Percentiles rank a stretch among this genome's conserved stretches.
Evolutionary conservation across 495 filamentous ascomycete species (phyloP).

Genomic region (Rhypophila decipiens): DNA sequence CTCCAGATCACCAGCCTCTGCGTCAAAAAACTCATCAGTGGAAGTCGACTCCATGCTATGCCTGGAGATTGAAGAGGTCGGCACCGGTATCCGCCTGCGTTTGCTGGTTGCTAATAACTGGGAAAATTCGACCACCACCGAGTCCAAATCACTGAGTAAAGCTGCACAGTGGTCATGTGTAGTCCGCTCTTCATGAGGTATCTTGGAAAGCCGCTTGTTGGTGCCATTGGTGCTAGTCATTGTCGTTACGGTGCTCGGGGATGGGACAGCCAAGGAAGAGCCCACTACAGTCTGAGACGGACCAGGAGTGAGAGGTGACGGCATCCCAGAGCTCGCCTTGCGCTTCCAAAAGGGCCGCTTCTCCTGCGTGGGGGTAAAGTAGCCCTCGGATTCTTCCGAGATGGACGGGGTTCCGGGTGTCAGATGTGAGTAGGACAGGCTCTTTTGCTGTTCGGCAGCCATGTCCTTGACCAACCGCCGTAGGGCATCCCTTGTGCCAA

Average conservation of each 20-base stretch:
- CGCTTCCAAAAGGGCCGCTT: conserved; percentile 83
- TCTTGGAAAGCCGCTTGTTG: conserved; percentile 18
- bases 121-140: conserved; percentile 75
- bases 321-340: conserved; percentile 51
- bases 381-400: conserved; percentile 39
- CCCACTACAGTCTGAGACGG: conserved; percentile 40
- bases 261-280: conserved; percentile 55
- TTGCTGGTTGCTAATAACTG: conserved; percentile 69
- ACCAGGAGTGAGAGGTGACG: conserved; percentile 32
- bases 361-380: conserved; percentile 36
- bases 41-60: conserved; percentile 69
- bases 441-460: conserved; percentile 51
- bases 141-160: conserved; percentile 74
- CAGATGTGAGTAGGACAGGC: conserved; percentile 24
- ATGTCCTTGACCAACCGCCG: conserved; percentile 77
- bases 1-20: conserved; percentile 58
- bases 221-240: conserved; percentile 24
- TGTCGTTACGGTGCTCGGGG: conserved; percentile 34
- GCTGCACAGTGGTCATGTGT: conserved; percentile 75
- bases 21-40: conserved; percentile 91
- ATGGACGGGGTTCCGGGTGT: conserved; percentile 32
- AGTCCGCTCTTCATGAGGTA: conserved; percentile 45
- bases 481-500: conserved; percentile 83
- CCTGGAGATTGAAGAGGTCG: conserved; percentile 49
- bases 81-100: conserved; percentile 57